Evolutionary conservation across 2,329 filamentous ascomycete species (phyloP).

Genomic region (Diaporthe destruens): DNA sequence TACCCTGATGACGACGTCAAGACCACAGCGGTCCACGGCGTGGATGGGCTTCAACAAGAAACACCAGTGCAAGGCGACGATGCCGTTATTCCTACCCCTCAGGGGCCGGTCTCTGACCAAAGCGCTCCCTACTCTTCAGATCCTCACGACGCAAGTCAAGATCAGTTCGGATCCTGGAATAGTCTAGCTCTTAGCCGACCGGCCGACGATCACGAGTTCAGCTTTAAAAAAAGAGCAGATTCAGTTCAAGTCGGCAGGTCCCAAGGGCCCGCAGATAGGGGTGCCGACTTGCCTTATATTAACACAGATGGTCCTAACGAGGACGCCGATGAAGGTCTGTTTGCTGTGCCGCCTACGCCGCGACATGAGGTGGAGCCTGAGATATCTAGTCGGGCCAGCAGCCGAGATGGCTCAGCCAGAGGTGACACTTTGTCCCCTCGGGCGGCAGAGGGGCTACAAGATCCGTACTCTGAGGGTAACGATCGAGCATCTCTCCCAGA

Average conservation of each 20-base stretch:
- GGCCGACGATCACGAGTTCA: constrained; percentile 3
- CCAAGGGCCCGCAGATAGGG: not conserved
- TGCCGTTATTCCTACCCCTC: not conserved
- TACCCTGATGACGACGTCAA: not conserved
- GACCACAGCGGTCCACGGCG: not conserved
- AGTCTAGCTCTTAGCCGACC: not conserved
- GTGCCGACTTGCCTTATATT: constrained; percentile 16
- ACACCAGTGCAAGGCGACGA: not conserved
- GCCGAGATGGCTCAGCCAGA: not conserved
- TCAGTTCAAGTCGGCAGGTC: constrained; percentile 12
- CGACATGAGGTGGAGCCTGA: constrained; percentile 20
- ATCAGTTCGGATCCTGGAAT: constrained; percentile 12
- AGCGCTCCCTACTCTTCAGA: not conserved
- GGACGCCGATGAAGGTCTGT: constrained; percentile 35
- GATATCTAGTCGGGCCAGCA: constrained; percentile 9
- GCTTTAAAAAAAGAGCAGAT: constrained; percentile 27
- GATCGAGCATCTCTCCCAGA: not conserved
- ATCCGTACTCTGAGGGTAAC: not conserved
- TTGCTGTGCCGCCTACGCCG: constrained; percentile 37
- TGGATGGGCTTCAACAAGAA: not conserved
- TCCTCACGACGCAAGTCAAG: not conserved
- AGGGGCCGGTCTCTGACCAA: not conserved
- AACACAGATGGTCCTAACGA: constrained; percentile 23
- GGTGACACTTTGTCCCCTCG: constrained; percentile 5
- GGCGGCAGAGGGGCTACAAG: not conserved